Percentiles rank a stretch among this genome's conserved stretches.
Evolutionary conservation across 164 flowering plant species (phyloP).

Genomic region (Vitis labrusca): DNA sequence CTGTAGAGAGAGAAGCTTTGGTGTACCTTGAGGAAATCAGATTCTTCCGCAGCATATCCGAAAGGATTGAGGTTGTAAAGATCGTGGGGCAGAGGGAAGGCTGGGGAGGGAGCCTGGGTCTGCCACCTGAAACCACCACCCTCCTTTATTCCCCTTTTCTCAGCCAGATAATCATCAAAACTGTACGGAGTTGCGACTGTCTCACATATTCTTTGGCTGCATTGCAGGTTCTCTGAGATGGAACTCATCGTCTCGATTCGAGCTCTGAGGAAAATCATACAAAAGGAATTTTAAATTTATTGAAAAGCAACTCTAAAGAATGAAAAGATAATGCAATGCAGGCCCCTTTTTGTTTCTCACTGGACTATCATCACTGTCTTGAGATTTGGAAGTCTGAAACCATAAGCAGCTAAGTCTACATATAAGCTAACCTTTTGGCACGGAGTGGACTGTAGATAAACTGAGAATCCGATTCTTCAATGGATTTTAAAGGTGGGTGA

Average conservation of each 20-base stretch:
- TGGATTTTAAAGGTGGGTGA: conserved; percentile 23
- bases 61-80: conserved; percentile 31
- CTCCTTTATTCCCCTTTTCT: conserved; percentile 30
- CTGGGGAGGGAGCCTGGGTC: conserved; percentile 12
- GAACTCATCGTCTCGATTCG: conserved; percentile 44
- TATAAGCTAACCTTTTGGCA: conserved; percentile 42
- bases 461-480: conserved; percentile 33
- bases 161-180: conserved; percentile 40
- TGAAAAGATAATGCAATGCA: conserved; percentile 12
- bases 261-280: conserved; percentile 27
- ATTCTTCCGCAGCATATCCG: conserved; percentile 32
- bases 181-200: conserved; percentile 41
- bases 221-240: conserved; percentile 33
- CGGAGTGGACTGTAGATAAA: conserved; percentile 27
- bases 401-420: neutral
- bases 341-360: conserved; percentile 10
- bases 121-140: conserved; percentile 29
- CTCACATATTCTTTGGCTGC: conserved; percentile 44
- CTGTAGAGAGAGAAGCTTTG: neutral
- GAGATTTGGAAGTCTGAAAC: conserved; percentile 4
- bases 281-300: neutral
- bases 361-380: neutral
- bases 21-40: conserved; percentile 45
- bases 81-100: conserved; percentile 33
- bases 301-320: neutral